phyloP scores from a whole-genome alignment of 2,329 filamentous ascomycete species.

The Neonectria punicea region DNA sequence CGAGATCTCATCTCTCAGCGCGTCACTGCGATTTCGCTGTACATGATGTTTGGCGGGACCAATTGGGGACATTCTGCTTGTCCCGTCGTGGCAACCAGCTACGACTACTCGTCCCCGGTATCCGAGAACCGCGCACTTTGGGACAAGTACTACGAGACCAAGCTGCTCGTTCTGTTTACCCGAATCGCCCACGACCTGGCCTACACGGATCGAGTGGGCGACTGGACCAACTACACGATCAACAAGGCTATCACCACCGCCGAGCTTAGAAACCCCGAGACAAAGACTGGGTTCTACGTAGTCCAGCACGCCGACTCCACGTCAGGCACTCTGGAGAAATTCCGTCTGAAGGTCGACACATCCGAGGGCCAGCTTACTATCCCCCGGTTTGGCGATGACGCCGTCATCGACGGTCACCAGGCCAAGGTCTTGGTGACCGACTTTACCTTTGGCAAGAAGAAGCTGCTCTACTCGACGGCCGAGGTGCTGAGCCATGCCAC shows the following conservation, averaged over 20 bases:
- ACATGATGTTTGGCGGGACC: constrained; percentile 74
- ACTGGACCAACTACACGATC: constrained; percentile 46
- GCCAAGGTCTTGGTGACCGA: constrained; percentile 71
- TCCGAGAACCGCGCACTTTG: constrained; percentile 67
- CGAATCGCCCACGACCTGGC: constrained; percentile 66
- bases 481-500: constrained; percentile 63
- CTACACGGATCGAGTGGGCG: constrained; percentile 60
- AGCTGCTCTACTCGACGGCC: constrained; percentile 64
- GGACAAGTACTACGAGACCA: constrained; percentile 71
- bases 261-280: constrained; percentile 69
- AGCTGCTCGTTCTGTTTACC: constrained; percentile 69
- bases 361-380: constrained; percentile 65
- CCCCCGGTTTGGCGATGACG: constrained; percentile 58
- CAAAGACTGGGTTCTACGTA: constrained; percentile 68
- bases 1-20: constrained; percentile 69
- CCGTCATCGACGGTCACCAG: constrained; percentile 68
- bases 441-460: constrained; percentile 63
- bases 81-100: constrained; percentile 68
- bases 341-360: constrained; percentile 66
- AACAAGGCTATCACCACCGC: constrained; percentile 63
- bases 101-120: constrained; percentile 72
- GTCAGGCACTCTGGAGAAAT: constrained; percentile 60
- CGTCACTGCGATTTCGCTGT: constrained; percentile 68
- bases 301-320: constrained; percentile 65
- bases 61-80: constrained; percentile 70